Percentiles rank a stretch among this genome's conserved stretches.
These are phyloP conservation scores for Saturnispora sanitii DNA, from an alignment of 805 yeast genomes.

Conservation along the genomic window DNA sequence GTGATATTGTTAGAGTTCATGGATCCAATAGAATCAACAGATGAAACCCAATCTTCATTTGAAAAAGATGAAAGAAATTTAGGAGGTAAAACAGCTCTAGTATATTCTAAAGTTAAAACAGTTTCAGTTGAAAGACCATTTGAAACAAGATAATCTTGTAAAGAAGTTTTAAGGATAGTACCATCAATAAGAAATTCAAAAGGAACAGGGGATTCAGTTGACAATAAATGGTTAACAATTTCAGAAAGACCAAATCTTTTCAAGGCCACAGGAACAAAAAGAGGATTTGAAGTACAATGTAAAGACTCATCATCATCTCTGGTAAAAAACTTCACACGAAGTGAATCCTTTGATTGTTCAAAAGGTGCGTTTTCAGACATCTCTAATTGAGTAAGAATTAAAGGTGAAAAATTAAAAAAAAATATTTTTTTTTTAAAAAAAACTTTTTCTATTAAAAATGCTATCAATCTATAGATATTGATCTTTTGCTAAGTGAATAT, in stretches of 20 bases:
- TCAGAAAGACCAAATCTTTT: conserved; percentile 91
- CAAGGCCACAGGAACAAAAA: conserved; percentile 76
- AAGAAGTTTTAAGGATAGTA: conserved; percentile 61
- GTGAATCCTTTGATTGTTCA: conserved; percentile 31
- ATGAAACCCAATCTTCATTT: conserved; percentile 93
- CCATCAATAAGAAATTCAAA: conserved; percentile 91
- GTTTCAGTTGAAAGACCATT: conserved; percentile 80
- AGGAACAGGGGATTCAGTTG: conserved; percentile 59
- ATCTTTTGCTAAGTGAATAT: too few species aligned
- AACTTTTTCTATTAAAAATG: too few species aligned
- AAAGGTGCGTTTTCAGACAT: conserved; percentile 11
- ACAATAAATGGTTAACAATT: conserved; percentile 82
- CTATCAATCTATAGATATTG: too few species aligned
- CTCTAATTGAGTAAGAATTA: not conserved
- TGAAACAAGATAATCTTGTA: conserved; percentile 66
- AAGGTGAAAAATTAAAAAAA: conserved; percentile 1
- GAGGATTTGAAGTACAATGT: conserved; percentile 69
- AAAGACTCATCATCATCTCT: conserved; percentile 69
- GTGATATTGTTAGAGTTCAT: conserved; percentile 20
- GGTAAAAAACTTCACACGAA: conserved; percentile 76
- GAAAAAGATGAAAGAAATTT: conserved; percentile 76
- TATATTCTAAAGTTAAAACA: conserved; percentile 73
- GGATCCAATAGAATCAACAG: conserved; percentile 42
- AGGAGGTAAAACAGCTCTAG: conserved; percentile 92
- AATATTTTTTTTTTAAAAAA: not conserved